These are phyloP conservation scores for Rutstroemia sp. DNA, from an alignment of 2,329 filamentous ascomycete species.

Conservation along the genomic window DNA sequence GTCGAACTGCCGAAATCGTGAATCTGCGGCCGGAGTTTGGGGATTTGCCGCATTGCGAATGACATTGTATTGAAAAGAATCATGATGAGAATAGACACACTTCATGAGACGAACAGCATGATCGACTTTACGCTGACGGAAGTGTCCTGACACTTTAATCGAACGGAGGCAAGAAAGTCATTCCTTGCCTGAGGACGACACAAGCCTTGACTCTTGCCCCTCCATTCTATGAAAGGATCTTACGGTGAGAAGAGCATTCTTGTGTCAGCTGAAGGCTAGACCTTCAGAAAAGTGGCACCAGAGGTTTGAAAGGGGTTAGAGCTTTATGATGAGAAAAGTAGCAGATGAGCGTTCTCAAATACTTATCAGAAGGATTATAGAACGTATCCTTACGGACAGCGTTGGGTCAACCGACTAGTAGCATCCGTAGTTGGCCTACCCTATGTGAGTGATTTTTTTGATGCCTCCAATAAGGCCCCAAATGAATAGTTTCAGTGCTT, in stretches of 20 bases:
- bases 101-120: no score
- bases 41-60: no score
- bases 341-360: conserved; percentile 1
- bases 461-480: neutral
- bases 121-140: no score
- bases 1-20: no score
- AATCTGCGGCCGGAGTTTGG: no score
- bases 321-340: neutral
- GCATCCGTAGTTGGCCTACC: neutral
- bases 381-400: neutral
- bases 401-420: neutral
- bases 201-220: no score
- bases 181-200: no score
- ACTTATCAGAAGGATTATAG: neutral
- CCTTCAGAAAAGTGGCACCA: neutral
- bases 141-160: no score
- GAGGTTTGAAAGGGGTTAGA: neutral
- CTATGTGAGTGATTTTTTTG: neutral
- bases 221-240: no score
- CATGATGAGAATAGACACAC: no score
- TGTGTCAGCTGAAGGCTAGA: neutral
- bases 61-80: no score
- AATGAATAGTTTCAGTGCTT: neutral
- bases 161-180: no score
- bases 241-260: neutral